Percentiles rank a stretch among this genome's conserved stretches.
Conservation (phyloP, 768 basidiomycete species). For the Tricholoma terreum region DNA sequence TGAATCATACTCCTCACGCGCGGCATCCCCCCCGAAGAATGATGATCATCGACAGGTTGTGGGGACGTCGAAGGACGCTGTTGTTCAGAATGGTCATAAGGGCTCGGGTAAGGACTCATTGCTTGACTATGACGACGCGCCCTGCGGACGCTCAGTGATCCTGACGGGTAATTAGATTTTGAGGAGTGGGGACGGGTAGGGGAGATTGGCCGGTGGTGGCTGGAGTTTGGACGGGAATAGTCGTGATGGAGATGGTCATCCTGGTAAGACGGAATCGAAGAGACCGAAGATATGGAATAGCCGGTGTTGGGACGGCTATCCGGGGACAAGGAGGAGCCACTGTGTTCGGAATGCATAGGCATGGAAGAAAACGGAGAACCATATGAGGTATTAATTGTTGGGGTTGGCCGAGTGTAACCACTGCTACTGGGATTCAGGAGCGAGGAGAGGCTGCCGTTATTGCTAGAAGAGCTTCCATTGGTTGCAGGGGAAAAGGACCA, state of each 20-base stretch:
- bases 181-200: constrained; percentile 62
- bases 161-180: constrained; percentile 50
- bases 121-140: constrained; percentile 81
- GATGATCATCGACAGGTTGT: constrained; percentile 58
- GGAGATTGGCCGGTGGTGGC: constrained; percentile 71
- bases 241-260: constrained; percentile 54
- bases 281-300: constrained; percentile 82
- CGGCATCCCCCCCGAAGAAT: constrained; percentile 47
- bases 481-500: constrained; percentile 47
- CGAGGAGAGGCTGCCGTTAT: constrained; percentile 74
- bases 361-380: constrained; percentile 66
- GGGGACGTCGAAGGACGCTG: constrained; percentile 72
- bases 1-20: constrained; percentile 85
- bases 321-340: constrained; percentile 73
- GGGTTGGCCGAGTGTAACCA: constrained; percentile 56
- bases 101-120: constrained; percentile 83
- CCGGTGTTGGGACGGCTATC: constrained; percentile 85
- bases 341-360: constrained; percentile 65
- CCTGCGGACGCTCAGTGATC: constrained; percentile 66
- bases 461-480: constrained; percentile 55
- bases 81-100: constrained; percentile 66
- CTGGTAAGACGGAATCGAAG: constrained; percentile 64
- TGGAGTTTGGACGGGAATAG: constrained; percentile 72
- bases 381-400: constrained; percentile 73
- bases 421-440: constrained; percentile 70